phyloP scores from a whole-genome alignment of 2,329 filamentous ascomycete species.

The Proliferodiscus dingleyae region DNA sequence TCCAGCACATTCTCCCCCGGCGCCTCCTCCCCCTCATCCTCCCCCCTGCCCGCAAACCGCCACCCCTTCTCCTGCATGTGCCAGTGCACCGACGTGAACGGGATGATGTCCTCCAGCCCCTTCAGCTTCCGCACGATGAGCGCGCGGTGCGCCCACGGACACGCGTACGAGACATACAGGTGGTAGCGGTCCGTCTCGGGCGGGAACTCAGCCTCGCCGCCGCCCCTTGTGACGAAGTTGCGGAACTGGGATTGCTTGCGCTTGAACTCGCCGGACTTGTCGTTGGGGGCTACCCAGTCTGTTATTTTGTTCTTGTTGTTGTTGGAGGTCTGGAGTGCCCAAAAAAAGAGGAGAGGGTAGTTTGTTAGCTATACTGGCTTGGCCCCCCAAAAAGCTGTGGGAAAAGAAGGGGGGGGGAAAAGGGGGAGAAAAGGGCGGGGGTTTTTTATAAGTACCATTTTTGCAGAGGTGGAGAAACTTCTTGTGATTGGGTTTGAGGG shows the following conservation, averaged over 20 bases:
- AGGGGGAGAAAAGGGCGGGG: no score
- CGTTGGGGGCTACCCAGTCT: constrained; percentile 73
- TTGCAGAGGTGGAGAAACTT: constrained; percentile 1
- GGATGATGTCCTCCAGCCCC: constrained; percentile 81
- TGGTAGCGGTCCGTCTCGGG: constrained; percentile 87
- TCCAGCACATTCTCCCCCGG: constrained; percentile 60
- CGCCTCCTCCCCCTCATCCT: constrained; percentile 50
- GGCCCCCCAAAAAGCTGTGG: no score
- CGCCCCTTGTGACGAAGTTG: constrained; percentile 56
- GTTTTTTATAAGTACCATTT: constrained; percentile 11
- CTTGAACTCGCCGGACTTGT: constrained; percentile 89
- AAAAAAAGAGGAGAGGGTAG: no score
- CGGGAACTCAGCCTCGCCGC: constrained; percentile 63
- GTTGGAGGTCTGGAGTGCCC: no score
- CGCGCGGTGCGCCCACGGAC: constrained; percentile 76
- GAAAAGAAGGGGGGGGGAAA: no score
- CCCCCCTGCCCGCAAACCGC: constrained; percentile 60
- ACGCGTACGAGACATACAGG: constrained; percentile 58
- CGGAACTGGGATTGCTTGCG: constrained; percentile 80
- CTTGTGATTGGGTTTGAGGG: background rate
- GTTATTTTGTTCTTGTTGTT: constrained; percentile 55
- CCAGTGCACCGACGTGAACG: constrained; percentile 40
- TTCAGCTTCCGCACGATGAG: constrained; percentile 88
- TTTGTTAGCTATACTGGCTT: no score
- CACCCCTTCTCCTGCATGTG: constrained; percentile 66